phyloP scores from a whole-genome alignment of 345 rosid genomes.

The Acer saccharum region DNA sequence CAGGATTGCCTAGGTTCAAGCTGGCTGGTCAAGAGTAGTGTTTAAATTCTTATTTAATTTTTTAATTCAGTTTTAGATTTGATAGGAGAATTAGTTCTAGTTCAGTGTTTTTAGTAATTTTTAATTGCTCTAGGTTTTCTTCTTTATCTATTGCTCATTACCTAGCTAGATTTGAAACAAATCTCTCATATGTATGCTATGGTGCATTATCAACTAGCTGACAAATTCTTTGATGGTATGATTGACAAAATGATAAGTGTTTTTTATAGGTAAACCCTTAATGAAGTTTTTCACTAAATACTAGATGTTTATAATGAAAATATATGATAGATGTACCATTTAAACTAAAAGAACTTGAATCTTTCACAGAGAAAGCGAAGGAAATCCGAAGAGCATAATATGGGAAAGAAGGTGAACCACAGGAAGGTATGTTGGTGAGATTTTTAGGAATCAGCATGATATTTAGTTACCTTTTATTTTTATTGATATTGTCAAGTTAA shows the following conservation, averaged over 20 bases:
- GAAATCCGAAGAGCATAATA: constrained; percentile 67
- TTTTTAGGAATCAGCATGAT: not conserved
- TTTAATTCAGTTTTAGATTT: not conserved
- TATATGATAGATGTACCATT: not conserved
- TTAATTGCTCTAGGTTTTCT: not conserved
- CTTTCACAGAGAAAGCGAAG: constrained; percentile 80
- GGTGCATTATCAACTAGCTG: not conserved
- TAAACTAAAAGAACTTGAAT: constrained; percentile 8
- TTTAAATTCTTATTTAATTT: not conserved
- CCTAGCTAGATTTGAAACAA: too few relatives aligned
- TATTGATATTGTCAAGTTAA: not conserved
- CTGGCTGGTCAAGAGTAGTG: not conserved
- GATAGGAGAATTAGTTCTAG: not conserved
- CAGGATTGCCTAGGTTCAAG: not conserved
- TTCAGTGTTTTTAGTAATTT: not conserved
- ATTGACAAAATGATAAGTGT: not conserved
- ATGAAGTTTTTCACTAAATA: not conserved
- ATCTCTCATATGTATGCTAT: not conserved
- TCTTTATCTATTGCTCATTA: not conserved
- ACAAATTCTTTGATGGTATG: not conserved
- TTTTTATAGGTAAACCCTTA: not conserved
- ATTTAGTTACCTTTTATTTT: not conserved
- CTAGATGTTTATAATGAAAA: not conserved
- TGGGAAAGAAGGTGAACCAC: constrained; percentile 57
- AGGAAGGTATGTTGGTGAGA: constrained; percentile 61